A percentile compares a stretch with the other conserved stretches of the same genome.
phyloP scores from a whole-genome alignment of 2,329 filamentous ascomycete species.

The Meredithiella fracta region DNA sequence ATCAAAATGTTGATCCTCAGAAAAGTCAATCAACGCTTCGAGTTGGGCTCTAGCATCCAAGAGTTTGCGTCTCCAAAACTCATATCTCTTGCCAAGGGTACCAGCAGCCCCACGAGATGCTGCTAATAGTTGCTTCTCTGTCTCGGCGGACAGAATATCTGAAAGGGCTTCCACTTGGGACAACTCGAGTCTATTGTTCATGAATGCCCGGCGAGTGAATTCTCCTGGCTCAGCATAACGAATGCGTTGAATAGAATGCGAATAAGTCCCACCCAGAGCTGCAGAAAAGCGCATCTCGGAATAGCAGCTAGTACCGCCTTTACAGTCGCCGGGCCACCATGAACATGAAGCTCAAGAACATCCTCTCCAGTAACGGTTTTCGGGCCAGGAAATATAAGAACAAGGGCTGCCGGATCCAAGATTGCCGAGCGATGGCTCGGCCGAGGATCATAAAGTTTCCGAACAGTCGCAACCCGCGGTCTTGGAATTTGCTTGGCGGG shows the following conservation, averaged over 20 bases:
- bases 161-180: slow-evolving; percentile 60
- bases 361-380: slow-evolving; percentile 84
- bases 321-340: slow-evolving; percentile 78
- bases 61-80: slow-evolving; percentile 61
- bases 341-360: slow-evolving; percentile 82
- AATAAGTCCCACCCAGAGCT: slow-evolving; percentile 3
- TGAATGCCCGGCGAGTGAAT: slow-evolving; percentile 83
- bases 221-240: slow-evolving; percentile 90
- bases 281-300: slow-evolving; percentile 28
- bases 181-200: slow-evolving; percentile 70
- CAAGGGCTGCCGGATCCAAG: slow-evolving; percentile 59
- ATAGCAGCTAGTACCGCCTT: slow-evolving; percentile 73
- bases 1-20: slow-evolving; percentile 94
- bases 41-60: slow-evolving; percentile 75
- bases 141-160: slow-evolving; percentile 51
- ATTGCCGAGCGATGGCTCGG: slow-evolving; percentile 31
- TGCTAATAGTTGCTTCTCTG: slow-evolving; percentile 79
- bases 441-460: slow-evolving; percentile 49
- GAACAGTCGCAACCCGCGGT: slow-evolving; percentile 48
- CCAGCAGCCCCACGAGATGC: slow-evolving; percentile 66
- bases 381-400: slow-evolving; percentile 69
- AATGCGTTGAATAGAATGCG: slow-evolving; percentile 25
- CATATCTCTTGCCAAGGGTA: slow-evolving; percentile 57
- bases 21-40: slow-evolving; percentile 92
- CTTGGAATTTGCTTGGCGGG: slow-evolving; percentile 29